Percentiles rank a stretch among this genome's conserved stretches.
These are phyloP conservation scores for Aphanoascus verrucosus DNA, from an alignment of 2,329 filamentous ascomycete genomes.

Conservation along the genomic window DNA sequence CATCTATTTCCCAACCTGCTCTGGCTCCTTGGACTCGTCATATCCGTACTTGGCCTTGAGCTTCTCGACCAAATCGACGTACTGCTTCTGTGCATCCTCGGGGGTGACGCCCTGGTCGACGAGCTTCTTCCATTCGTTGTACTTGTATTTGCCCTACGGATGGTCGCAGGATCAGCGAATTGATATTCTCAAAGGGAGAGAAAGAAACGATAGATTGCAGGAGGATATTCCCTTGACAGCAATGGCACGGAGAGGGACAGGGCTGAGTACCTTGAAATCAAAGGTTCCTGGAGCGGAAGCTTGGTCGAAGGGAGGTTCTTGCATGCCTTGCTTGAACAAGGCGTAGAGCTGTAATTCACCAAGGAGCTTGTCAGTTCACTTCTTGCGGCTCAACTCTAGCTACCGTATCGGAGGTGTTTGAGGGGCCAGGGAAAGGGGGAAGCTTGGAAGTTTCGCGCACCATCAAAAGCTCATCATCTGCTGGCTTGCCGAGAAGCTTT, in stretches of 20 bases:
- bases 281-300: slow-evolving; percentile 29
- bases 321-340: slow-evolving; percentile 31
- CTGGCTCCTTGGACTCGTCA: slow-evolving; percentile 17
- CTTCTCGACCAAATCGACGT: slow-evolving; percentile 60
- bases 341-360: slow-evolving; percentile 27
- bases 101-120: slow-evolving; percentile 53
- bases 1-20: slow-evolving; percentile 15
- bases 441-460: slow-evolving; percentile 17
- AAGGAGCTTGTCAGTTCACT: not conserved
- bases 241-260: too few relatives aligned
- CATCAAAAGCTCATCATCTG: slow-evolving; percentile 27
- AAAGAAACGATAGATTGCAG: not conserved
- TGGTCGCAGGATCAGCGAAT: slow-evolving; percentile 4
- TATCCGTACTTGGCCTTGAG: slow-evolving; percentile 58
- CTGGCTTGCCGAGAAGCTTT: slow-evolving; percentile 28
- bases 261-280: slow-evolving; percentile 30
- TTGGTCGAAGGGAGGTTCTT: slow-evolving; percentile 23
- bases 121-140: slow-evolving; percentile 62
- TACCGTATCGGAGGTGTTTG: not conserved
- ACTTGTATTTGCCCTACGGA: slow-evolving; percentile 75
- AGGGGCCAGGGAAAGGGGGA: not conserved
- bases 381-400: not conserved
- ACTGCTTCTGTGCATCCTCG: slow-evolving; percentile 62
- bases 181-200: not conserved
- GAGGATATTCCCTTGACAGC: not conserved